Evolutionary conservation across 257 asterid genomes (phyloP).

Genomic region (Rubia yunnanensis): DNA sequence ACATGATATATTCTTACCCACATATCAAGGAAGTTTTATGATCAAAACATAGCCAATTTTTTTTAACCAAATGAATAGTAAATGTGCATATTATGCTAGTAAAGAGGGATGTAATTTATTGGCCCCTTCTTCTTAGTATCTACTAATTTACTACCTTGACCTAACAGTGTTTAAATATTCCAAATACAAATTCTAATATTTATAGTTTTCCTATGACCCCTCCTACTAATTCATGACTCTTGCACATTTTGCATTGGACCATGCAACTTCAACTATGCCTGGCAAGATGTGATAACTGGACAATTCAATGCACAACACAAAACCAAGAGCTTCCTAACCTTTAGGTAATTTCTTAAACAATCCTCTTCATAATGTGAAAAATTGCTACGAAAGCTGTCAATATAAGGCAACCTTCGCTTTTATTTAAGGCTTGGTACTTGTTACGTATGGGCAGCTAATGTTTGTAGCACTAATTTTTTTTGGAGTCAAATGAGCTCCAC

Average conservation of each 20-base stretch:
- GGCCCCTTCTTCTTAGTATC: neutral
- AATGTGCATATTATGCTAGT: too few relatives aligned
- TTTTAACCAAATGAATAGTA: too few relatives aligned
- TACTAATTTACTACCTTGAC: neutral
- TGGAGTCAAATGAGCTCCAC: neutral
- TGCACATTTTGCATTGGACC: neutral
- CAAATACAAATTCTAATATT: neutral
- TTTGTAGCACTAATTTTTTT: neutral
- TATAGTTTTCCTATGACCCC: neutral
- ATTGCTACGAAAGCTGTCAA: neutral
- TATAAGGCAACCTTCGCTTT: neutral
- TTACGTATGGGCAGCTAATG: neutral
- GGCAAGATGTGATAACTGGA: neutral
- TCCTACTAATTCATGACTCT: neutral
- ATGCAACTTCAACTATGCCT: neutral
- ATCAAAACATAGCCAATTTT: too few relatives aligned
- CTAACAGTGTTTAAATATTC: neutral
- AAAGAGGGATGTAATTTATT: neutral
- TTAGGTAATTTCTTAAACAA: too few relatives aligned
- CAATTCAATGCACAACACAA: neutral
- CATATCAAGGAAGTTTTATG: too few relatives aligned
- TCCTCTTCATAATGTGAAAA: neutral
- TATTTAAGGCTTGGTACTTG: too few relatives aligned
- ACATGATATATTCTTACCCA: too few relatives aligned
- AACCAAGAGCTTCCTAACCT: neutral